A percentile compares a stretch with the other conserved stretches of the same genome.
phyloP scores from a whole-genome alignment of 2,329 filamentous ascomycete genomes.

The Aspergillus phoenicis region DNA sequence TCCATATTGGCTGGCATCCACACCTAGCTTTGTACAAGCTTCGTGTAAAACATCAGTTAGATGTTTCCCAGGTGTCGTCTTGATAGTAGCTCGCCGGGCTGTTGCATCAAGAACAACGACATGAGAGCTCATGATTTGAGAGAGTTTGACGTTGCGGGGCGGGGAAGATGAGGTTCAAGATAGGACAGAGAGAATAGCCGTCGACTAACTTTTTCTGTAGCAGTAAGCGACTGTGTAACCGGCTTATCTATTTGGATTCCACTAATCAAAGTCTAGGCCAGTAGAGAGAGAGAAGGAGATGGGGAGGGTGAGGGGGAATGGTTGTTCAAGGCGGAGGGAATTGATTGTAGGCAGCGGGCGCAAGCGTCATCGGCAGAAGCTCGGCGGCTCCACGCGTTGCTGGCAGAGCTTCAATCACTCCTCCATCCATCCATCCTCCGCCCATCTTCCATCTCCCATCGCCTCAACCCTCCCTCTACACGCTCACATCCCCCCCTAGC shows the following conservation, averaged over 20 bases:
- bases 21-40: constrained; percentile 79
- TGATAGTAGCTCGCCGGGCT: constrained; percentile 75
- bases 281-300: constrained; percentile 3
- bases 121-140: constrained; percentile 72
- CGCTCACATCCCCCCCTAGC: constrained; percentile 10
- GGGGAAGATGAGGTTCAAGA: constrained; percentile 5
- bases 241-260: neutral
- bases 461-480: constrained; percentile 19
- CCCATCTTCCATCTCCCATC: constrained; percentile 21
- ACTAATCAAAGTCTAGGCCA: constrained; percentile 13
- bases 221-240: neutral
- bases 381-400: constrained; percentile 27
- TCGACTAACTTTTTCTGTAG: neutral
- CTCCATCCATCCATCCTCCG: constrained; percentile 24
- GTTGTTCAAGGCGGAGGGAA: neutral
- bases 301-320: neutral
- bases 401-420: constrained; percentile 32
- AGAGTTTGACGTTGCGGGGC: constrained; percentile 22
- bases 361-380: constrained; percentile 31
- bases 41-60: constrained; percentile 84
- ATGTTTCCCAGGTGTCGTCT: constrained; percentile 78
- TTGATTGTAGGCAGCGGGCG: constrained; percentile 27
- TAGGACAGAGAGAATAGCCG: neutral
- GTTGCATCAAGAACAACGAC: constrained; percentile 85
- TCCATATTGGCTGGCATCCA: constrained; percentile 72